phyloP scores from a whole-genome alignment of 2,329 filamentous ascomycete species.

The Fusarium musae region DNA sequence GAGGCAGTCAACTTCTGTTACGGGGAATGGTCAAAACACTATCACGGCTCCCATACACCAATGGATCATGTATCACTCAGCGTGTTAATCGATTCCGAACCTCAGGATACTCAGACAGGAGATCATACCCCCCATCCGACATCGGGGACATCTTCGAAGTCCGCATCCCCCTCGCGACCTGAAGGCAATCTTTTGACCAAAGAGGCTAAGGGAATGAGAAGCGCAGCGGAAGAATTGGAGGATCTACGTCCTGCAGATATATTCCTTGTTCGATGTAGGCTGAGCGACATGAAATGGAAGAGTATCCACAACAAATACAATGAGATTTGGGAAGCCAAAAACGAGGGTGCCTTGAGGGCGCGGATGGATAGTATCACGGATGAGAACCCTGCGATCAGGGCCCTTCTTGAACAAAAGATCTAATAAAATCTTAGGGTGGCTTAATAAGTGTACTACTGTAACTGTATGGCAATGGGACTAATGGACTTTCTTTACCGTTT shows the following conservation, averaged over 20 bases:
- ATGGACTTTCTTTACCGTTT: not conserved
- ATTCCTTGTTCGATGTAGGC: not conserved
- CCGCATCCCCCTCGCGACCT: not conserved
- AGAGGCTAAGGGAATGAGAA: not conserved
- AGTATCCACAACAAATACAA: not conserved
- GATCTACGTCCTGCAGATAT: not conserved
- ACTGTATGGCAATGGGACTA: not conserved
- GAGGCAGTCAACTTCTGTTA: not conserved
- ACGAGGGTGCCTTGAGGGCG: not conserved
- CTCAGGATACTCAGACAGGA: not conserved
- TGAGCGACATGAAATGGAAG: not conserved
- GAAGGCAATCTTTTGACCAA: not conserved
- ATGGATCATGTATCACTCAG: not conserved
- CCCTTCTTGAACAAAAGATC: not conserved
- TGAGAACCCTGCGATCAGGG: not conserved
- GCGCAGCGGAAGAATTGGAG: not conserved
- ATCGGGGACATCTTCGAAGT: not conserved
- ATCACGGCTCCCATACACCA: not conserved
- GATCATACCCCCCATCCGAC: not conserved
- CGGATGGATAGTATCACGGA: not conserved
- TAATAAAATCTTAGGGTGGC: too few species aligned
- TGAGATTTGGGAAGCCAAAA: not conserved
- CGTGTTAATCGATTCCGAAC: not conserved
- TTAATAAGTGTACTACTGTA: not conserved
- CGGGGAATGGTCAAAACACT: not conserved